Evolutionary conservation across 2,329 filamentous ascomycete genomes (phyloP).

Genomic region (Simplicillium sp.): DNA sequence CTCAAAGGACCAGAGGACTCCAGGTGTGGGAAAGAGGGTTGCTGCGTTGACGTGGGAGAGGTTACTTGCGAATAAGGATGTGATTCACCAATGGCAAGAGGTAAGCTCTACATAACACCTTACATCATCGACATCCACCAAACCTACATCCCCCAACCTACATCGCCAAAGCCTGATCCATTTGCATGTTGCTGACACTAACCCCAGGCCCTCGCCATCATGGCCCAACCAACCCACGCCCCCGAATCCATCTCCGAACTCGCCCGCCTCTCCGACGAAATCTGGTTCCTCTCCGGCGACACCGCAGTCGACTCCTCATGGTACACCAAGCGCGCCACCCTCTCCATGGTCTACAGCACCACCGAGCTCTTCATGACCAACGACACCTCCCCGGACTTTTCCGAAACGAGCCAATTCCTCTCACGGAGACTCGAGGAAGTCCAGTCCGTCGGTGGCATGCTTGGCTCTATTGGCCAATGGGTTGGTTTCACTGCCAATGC

Average conservation of each 20-base stretch:
- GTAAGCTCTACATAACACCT: slow-evolving; percentile 34
- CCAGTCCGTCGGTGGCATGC: slow-evolving; percentile 48
- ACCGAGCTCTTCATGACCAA: slow-evolving; percentile 92
- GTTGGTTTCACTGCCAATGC: slow-evolving; percentile 71
- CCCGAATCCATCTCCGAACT: slow-evolving; percentile 71
- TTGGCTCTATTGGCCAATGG: slow-evolving; percentile 64
- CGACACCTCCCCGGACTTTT: slow-evolving; percentile 64
- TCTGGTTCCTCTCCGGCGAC: slow-evolving; percentile 81
- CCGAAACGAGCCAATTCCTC: slow-evolving; percentile 72
- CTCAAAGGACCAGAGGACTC: slow-evolving; percentile 19
- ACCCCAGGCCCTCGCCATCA: slow-evolving; percentile 72
- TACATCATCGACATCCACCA: too few species aligned
- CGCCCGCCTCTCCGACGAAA: slow-evolving; percentile 77
- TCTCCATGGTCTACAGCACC: slow-evolving; percentile 55
- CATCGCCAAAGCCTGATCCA: too few species aligned
- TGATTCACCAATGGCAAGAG: slow-evolving; percentile 80
- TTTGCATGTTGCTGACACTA: not conserved
- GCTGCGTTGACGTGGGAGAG: slow-evolving; percentile 66
- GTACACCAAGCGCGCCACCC: slow-evolving; percentile 60
- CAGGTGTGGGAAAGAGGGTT: slow-evolving; percentile 53
- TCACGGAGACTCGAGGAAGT: slow-evolving; percentile 65
- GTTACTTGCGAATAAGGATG: slow-evolving; percentile 60
- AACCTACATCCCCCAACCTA: too few species aligned
- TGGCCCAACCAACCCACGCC: slow-evolving; percentile 76
- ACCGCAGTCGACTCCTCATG: slow-evolving; percentile 72